phyloP scores from a whole-genome alignment of 108 stramenopile genomes.

The Stephanodiscus triporus region DNA sequence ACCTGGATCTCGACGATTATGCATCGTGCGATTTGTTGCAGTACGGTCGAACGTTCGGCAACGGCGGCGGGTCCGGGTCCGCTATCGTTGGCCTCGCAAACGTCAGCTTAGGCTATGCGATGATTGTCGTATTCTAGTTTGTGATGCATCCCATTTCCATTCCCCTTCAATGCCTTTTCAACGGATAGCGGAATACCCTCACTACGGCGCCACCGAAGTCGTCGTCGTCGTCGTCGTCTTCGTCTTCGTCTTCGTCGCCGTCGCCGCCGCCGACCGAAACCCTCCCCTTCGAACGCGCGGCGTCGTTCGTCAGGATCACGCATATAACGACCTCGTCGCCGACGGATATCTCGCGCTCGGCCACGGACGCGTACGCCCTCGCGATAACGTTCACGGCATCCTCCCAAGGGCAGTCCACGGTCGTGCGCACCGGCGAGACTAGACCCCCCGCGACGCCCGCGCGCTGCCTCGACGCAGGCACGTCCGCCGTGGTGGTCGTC shows the following conservation, averaged over 20 bases:
- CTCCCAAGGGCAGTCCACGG: conserved; percentile 61
- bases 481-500: conserved; percentile 7
- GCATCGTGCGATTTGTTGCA: too few species aligned
- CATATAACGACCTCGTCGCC: conserved; percentile 83
- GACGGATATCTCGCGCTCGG: conserved; percentile 85
- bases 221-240: not conserved
- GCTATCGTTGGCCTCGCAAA: too few species aligned
- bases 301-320: conserved; percentile 28
- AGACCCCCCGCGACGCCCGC: conserved; percentile 47
- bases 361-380: conserved; percentile 72
- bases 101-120: too few species aligned
- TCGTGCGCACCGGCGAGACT: conserved; percentile 37
- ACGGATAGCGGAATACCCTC: conserved; percentile 24
- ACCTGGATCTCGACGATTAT: too few species aligned
- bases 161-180: conserved; percentile 21
- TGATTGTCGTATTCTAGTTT: too few species aligned
- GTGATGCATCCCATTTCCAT: too few species aligned
- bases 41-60: too few species aligned
- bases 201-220: conserved; percentile 1
- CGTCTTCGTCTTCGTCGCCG: not conserved
- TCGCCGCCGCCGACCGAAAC: not conserved
- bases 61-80: too few species aligned
- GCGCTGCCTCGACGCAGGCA: conserved; percentile 46
- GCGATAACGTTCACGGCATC: conserved; percentile 66
- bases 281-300: not conserved